Evolutionary conservation across 208 protist species (phyloP).

Genomic region (Trypanosoma conorhini): DNA sequence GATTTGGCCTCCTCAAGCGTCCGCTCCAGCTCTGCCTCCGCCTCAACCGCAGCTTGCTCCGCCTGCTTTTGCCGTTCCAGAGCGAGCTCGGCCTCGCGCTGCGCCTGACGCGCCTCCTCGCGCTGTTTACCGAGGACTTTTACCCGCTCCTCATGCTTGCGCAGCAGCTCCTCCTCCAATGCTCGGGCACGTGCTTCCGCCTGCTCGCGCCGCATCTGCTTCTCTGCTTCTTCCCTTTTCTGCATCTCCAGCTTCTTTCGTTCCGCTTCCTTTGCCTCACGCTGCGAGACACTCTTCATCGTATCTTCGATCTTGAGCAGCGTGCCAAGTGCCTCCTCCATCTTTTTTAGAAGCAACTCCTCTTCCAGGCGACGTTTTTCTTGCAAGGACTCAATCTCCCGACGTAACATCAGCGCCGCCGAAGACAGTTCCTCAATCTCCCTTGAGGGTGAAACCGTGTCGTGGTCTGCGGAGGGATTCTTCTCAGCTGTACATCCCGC

Average conservation of each 20-base stretch:
- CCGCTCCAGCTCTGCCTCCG: conserved; percentile 64
- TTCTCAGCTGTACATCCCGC: neutral
- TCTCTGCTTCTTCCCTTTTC: conserved; percentile 23
- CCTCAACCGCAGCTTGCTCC: conserved; percentile 57
- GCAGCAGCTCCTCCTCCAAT: conserved; percentile 44
- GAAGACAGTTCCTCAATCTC: conserved; percentile 34
- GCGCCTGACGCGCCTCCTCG: conserved; percentile 57
- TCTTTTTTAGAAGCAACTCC: conserved; percentile 20
- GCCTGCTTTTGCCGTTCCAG: conserved; percentile 57
- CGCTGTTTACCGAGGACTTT: conserved; percentile 56
- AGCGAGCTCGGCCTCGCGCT: conserved; percentile 60
- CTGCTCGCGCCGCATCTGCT: conserved; percentile 27
- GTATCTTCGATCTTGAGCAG: conserved; percentile 36
- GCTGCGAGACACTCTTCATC: conserved; percentile 33
- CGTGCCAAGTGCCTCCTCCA: conserved; percentile 27
- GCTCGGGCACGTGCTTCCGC: conserved; percentile 55
- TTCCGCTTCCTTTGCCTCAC: conserved; percentile 18
- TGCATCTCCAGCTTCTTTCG: conserved; percentile 19
- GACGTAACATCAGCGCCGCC: conserved; percentile 28
- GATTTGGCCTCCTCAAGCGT: conserved; percentile 61
- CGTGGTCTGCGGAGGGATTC: neutral
- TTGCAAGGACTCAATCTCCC: conserved; percentile 28
- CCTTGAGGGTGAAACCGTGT: neutral
- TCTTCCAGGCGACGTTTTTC: conserved; percentile 28
- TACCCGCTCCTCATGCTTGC: conserved; percentile 54